Percentiles rank a stretch among this genome's conserved stretches.
Evolutionary conservation across 2,329 filamentous ascomycete genomes (phyloP).

Genomic region (Exophiala sideris): DNA sequence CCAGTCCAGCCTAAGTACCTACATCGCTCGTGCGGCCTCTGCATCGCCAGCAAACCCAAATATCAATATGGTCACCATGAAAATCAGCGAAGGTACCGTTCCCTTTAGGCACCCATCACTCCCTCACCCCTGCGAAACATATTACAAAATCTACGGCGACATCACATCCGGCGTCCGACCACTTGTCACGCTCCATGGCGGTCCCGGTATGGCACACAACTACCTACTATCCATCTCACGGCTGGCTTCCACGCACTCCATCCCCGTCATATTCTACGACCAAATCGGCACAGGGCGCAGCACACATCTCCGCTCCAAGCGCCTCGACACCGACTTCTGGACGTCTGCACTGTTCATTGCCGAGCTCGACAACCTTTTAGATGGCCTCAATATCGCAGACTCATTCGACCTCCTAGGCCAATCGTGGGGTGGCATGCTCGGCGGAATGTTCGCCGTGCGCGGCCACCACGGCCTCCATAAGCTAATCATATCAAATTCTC

Average conservation of each 20-base stretch:
- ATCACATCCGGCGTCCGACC: constrained; percentile 30
- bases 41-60: neutral
- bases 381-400: constrained; percentile 38
- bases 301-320: constrained; percentile 48
- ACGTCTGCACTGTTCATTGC: constrained; percentile 45
- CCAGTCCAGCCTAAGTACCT: no score
- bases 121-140: constrained; percentile 38
- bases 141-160: constrained; percentile 40
- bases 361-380: constrained; percentile 50
- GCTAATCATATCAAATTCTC: constrained; percentile 36
- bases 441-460: constrained; percentile 40
- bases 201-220: constrained; percentile 47
- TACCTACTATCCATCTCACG: constrained; percentile 41
- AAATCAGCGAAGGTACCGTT: constrained; percentile 18
- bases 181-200: constrained; percentile 44
- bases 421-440: constrained; percentile 55
- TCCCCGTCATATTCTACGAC: constrained; percentile 54
- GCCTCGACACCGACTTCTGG: constrained; percentile 49
- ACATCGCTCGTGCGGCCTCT: neutral
- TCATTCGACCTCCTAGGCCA: constrained; percentile 48
- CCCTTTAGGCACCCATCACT: constrained; percentile 34
- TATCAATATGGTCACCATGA: neutral
- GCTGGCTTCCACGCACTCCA: constrained; percentile 35
- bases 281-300: constrained; percentile 52
- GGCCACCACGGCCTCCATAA: constrained; percentile 36